Base-by-base conservation (phyloP, 2,329 filamentous ascomycete species). In the Fusarium albidum region DNA sequence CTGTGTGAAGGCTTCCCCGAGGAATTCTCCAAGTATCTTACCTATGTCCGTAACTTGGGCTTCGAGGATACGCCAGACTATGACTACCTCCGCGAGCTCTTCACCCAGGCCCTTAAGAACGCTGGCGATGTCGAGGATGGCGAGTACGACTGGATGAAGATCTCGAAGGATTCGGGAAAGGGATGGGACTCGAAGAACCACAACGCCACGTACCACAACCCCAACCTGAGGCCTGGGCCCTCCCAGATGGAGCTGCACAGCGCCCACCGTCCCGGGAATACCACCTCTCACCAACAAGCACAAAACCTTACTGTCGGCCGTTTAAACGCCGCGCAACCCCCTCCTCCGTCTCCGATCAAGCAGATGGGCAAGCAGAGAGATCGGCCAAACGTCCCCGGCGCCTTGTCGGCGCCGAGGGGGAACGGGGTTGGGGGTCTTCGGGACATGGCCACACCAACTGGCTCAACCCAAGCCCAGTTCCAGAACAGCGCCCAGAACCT, bases 121-220 rank as follows among this genome's bases (percentile, higher is more conserved):
- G 90, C 90, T 3, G 93, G 93, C 49, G 93, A 96, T 68, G 88
- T 97, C 9, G 95, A 98, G 73, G 95, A 99, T 75, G 95, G 95
- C 70, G 94, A 98, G 74, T 99, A 98, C 75, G 95, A 99, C 79
- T 99, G 95, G 95, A 96, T 98, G 92, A 97, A 96, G 83, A 82
- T 96, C 67, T 95, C 92, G 80, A 87, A 86, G 74, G 82, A 84
- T 70, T 79, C 82, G 68, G 91, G 92, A 77, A 95, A 96, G 77
- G 92, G 92, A 59, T 96, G 91, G 91, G 92, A 96, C 77, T 71
- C 72, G 49, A 91, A 91, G 74, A 88, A 90, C 68, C 88, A 90
- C 74, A 76, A 77, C 63, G 75, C 76, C 61, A 68, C 69, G 28
- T 82, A 82, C 66, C 91, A 93, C 77, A 88, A 91, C 78, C 84